Conservation (phyloP, 805 yeast genomes). For the Ogataea henricii region DNA sequence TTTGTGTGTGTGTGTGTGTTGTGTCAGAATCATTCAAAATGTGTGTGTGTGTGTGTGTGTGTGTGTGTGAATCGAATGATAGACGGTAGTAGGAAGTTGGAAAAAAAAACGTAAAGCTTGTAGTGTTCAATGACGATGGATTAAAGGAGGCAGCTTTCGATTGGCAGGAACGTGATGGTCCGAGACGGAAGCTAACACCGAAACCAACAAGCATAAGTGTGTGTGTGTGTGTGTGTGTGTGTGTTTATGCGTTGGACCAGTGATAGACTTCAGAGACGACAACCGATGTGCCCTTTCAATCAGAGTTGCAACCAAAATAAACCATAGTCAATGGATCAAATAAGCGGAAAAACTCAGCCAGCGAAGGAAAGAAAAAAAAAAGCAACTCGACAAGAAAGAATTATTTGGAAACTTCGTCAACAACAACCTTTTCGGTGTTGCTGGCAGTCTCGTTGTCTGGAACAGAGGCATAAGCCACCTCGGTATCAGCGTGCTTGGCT, state of each 20-base stretch:
- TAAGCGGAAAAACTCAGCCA: background rate
- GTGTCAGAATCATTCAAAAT: constrained; percentile 8
- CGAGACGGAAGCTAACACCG: too few species aligned
- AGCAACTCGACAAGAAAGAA: background rate
- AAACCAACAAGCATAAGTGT: constrained; percentile 19
- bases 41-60: constrained; percentile 15
- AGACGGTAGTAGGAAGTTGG: background rate
- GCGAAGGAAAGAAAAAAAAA: constrained; percentile 1
- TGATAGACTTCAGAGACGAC: too few species aligned
- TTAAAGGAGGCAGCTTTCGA: too few species aligned
- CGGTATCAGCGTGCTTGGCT: constrained; percentile 7
- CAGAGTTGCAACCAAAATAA: too few species aligned
- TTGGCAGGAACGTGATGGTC: too few species aligned
- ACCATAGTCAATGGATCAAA: background rate
- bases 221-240: constrained; percentile 13
- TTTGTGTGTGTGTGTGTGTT: constrained; percentile 19
- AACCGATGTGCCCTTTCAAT: too few species aligned
- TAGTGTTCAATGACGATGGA: too few species aligned
- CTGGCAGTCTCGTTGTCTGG: background rate
- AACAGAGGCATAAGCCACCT: background rate
- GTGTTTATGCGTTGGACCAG: too few species aligned
- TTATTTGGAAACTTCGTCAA: constrained; percentile 5
- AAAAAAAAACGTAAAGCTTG: background rate
- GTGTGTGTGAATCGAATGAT: constrained; percentile 7
- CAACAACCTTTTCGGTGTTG: constrained; percentile 9